Base-by-base conservation (phyloP, 805 yeast species). In the Torulaspora quercuum region DNA sequence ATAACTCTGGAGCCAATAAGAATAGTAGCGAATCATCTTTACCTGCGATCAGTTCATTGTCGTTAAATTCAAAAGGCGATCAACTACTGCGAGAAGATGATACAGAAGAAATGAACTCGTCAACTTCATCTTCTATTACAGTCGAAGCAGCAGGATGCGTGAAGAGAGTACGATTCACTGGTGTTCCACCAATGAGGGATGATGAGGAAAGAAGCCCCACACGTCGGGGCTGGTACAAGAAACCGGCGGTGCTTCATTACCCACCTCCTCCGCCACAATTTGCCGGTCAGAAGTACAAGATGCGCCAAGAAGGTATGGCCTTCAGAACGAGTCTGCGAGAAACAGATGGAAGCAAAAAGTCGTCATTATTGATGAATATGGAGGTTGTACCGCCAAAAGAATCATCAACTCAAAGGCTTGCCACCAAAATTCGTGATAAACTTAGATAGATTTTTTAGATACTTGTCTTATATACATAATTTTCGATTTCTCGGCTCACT, bases 191-290 rank as follows among this genome's bases (percentile, higher is more conserved):
- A 6, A 52, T 59, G 53, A 40, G 52, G 1, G 47, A 42, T 2
- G 48, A 51, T 11, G 65, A 61, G 34, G 49, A 58, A 11, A 51
- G 54, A 3, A 44, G 37, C 23, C 65, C 66, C 2, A 59, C 54
- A 17, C 58, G 51, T 30, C 50, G 50, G 29, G 65, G 66, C 1
- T 61, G 66, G 66, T 60, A 59, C 38, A 58, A 56, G 33, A 61
- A 61, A 21, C 66, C 66, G 0, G 56, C 61, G 5, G 56, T 57
- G 3, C 33, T 61, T 10, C 59, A 57, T 33, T 60, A 60, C 31
- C 61, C 63, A 1, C 57, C 64, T 20, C 50, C 54, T 6, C 61
- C 63, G 12, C 52, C 44, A 29, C 50, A 36, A 22, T 29, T 35
- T 20, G 41, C 45, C 14, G 13, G 42, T 18, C 48, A 38, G 32